These are phyloP conservation scores for Gossypium aridum DNA, from an alignment of 441 rosid genomes.

Conservation along the genomic window DNA sequence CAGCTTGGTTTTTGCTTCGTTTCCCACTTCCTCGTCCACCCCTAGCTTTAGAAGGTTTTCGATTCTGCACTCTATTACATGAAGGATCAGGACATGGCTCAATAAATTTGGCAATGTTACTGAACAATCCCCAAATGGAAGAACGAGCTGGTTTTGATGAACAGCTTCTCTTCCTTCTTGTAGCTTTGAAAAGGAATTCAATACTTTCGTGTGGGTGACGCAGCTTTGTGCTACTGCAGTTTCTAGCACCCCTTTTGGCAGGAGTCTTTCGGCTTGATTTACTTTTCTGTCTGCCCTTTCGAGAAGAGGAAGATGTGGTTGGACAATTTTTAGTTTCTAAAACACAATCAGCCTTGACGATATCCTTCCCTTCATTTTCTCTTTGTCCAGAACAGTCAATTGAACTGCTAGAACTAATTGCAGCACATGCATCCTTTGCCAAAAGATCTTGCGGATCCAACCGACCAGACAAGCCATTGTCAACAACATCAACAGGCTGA, in stretches of 20 bases:
- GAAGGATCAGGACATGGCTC: constrained; percentile 31
- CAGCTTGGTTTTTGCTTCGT: constrained; percentile 23
- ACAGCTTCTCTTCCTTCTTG: constrained; percentile 70
- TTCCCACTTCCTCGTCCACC: constrained; percentile 32
- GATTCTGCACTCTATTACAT: constrained; percentile 30
- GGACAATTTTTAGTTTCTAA: constrained; percentile 32
- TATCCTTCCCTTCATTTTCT: constrained; percentile 35
- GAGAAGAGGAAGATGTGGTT: constrained; percentile 34
- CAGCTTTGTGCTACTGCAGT: constrained; percentile 33
- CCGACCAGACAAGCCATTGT: constrained; percentile 27
- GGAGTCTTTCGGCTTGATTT: constrained; percentile 41
- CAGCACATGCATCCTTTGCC: constrained; percentile 23
- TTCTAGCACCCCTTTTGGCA: constrained; percentile 35
- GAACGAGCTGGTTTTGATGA: constrained; percentile 57
- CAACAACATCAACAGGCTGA: constrained; percentile 15
- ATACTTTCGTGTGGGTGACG: constrained; percentile 24
- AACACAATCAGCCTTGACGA: constrained; percentile 32
- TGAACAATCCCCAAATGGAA: constrained; percentile 62
- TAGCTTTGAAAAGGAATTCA: constrained; percentile 34
- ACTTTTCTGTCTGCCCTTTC: constrained; percentile 35
- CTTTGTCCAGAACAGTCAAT: constrained; percentile 27
- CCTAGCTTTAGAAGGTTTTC: constrained; percentile 31
- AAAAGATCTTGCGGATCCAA: constrained; percentile 21
- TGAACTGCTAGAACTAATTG: constrained; percentile 26
- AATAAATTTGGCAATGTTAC: constrained; percentile 45